Base-by-base conservation (phyloP, 2,329 filamentous ascomycete genomes). In the Pestalotiopsis sp. region DNA sequence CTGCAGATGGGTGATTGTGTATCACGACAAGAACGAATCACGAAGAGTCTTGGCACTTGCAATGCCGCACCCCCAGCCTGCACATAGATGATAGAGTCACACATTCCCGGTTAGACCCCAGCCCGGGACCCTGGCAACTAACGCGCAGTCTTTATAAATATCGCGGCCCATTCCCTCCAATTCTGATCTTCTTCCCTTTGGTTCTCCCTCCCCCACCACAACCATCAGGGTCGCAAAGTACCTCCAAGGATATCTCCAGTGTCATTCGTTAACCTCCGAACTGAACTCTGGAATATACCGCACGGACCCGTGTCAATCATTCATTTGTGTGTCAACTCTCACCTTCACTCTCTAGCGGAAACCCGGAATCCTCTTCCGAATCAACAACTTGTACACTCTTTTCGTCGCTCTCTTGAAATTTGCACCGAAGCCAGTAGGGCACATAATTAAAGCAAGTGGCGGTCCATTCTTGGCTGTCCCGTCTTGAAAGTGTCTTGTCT, bases 221-320 rank as follows among this genome's bases (percentile, higher is more conserved):
- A 82, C 78, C 81, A 80, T 81, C 81, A 82, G 86, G 87, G 87
- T 85, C 86, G 87, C 87, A 88, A 89, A 89, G 80, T 79, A 81
- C 79, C 78, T 80, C 57, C 76, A 81, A 83, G 84, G 82, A 78
- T 84, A 81, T 85, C 83, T 84, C 83, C 83, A 79, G 79, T 78
- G 81, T 81, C 82, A 81, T 81, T 85, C 82, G 82, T 81, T 84
- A 73, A 72, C 70, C 70, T 72, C 72, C 73, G 76, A 76, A 76
- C 75, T 76, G 67, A 72, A 72, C 67, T 79, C 76, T 78, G 75
- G 74, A 71, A 78, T 76, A 78, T 69, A 72, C 76, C 70, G 81
- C 86, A 86, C 85, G 86, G 83, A 82, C 86, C 85, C 83, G 74
- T 77, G 83, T 83, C 83, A 83, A 82, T 80, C 68, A 76, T 69